Percentiles rank a stretch among this genome's conserved stretches.
Evolutionary conservation across 805 yeast genomes (phyloP).

Genomic region (Candida nonsorbophila): DNA sequence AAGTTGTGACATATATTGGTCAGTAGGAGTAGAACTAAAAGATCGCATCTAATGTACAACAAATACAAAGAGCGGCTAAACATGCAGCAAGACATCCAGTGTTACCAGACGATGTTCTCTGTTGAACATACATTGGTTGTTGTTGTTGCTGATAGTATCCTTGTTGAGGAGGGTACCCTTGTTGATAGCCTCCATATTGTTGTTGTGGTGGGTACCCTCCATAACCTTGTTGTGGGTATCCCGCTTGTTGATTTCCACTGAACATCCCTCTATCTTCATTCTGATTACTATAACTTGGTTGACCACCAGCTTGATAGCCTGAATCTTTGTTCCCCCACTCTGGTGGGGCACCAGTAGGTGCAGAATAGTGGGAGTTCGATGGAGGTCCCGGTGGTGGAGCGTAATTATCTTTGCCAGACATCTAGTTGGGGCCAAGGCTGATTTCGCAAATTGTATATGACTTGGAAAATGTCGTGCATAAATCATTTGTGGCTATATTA

Average conservation of each 20-base stretch:
- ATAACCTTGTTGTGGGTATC: slow-evolving; percentile 16
- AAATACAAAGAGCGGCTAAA: slow-evolving; percentile 36
- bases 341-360: slow-evolving; percentile 28
- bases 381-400: no score
- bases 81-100: slow-evolving; percentile 33
- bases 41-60: slow-evolving; percentile 31
- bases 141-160: slow-evolving; percentile 36
- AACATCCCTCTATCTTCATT: slow-evolving; percentile 18
- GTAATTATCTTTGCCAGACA: slow-evolving; percentile 7
- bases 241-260: slow-evolving; percentile 14
- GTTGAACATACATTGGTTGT: slow-evolving; percentile 43
- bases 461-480: no score
- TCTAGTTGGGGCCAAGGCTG: not conserved
- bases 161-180: slow-evolving; percentile 18
- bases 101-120: slow-evolving; percentile 19
- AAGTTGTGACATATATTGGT: not conserved
- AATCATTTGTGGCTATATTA: no score
- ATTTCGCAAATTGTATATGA: no score
- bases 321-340: slow-evolving; percentile 13
- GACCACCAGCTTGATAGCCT: slow-evolving; percentile 20
- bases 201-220: slow-evolving; percentile 12
- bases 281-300: slow-evolving; percentile 12
- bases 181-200: slow-evolving; percentile 12
- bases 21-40: slow-evolving; percentile 10
- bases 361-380: no score